Evolutionary conservation across 2,329 filamentous ascomycete species (phyloP).

Genomic region (Cryphonectria parasitica): DNA sequence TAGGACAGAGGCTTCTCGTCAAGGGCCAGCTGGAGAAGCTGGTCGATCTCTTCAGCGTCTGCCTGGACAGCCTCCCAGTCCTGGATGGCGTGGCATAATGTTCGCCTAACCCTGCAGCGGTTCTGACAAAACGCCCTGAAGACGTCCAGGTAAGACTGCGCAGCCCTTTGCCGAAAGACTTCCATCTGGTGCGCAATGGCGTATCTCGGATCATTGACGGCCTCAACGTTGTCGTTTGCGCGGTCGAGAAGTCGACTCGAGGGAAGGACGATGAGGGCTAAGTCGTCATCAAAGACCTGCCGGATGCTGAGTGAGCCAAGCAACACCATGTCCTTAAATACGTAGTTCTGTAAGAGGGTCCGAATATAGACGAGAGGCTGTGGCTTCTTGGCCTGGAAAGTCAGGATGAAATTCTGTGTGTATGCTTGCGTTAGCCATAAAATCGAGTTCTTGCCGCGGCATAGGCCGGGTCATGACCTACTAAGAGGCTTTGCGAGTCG

Average conservation of each 20-base stretch:
- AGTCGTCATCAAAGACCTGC: conserved; percentile 78
- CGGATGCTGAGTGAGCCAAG: conserved; percentile 71
- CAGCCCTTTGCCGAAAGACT: conserved; percentile 61
- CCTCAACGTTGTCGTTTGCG: conserved; percentile 75
- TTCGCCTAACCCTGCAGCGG: conserved; percentile 83
- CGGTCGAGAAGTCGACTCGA: conserved; percentile 72
- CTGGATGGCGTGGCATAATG: conserved; percentile 79
- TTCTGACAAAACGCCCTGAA: conserved; percentile 88
- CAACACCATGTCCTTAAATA: conserved; percentile 74
- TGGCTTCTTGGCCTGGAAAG: conserved; percentile 78
- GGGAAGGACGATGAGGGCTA: conserved; percentile 77
- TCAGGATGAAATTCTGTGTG: conserved; percentile 69
- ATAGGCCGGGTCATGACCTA: conserved; percentile 43
- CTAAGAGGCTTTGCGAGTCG: conserved; percentile 71
- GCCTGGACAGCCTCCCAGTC: conserved; percentile 85
- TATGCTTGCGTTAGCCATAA: conserved; percentile 28
- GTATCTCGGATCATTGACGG: conserved; percentile 73
- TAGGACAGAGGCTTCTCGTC: conserved; percentile 63
- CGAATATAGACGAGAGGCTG: conserved; percentile 84
- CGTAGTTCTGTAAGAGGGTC: conserved; percentile 74
- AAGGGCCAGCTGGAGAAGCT: conserved; percentile 63
- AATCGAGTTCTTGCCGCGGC: background rate
- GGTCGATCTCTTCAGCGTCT: conserved; percentile 79
- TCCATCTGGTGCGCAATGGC: conserved; percentile 77
- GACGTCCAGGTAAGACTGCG: conserved; percentile 78